Conservation (phyloP, 2,329 filamentous ascomycete genomes). For the Clarireedia hainanense region DNA sequence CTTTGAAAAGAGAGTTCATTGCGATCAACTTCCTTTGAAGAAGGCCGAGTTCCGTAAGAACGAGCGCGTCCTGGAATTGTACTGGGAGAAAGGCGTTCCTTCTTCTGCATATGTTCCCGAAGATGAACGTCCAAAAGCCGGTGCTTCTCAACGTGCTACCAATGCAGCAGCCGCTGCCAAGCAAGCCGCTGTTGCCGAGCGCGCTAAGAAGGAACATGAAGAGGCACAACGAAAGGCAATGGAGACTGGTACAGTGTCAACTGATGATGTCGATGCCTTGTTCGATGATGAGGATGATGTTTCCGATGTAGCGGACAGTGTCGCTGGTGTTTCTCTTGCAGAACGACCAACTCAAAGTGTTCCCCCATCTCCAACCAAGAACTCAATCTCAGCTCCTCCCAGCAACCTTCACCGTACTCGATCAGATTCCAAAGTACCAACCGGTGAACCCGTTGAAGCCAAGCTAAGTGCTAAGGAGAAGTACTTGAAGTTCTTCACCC, state of each 20-base stretch:
- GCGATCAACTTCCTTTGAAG: slow-evolving; percentile 93
- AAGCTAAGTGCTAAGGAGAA: slow-evolving; percentile 92
- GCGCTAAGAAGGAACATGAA: slow-evolving; percentile 76
- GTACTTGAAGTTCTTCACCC: slow-evolving; percentile 80
- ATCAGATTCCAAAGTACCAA: slow-evolving; percentile 86
- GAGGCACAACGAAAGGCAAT: slow-evolving; percentile 90
- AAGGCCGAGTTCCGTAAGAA: slow-evolving; percentile 99
- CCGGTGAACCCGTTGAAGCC: slow-evolving; percentile 65
- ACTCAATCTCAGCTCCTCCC: slow-evolving; percentile 50
- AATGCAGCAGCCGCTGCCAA: slow-evolving; percentile 70
- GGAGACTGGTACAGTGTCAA: slow-evolving; percentile 88
- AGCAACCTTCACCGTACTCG: slow-evolving; percentile 76
- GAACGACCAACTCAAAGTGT: slow-evolving; percentile 94
- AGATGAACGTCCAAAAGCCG: slow-evolving; percentile 87
- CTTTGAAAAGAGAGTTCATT: slow-evolving; percentile 98
- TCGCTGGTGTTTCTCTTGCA: slow-evolving; percentile 80
- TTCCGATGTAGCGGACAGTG: slow-evolving; percentile 82
- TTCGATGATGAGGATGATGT: slow-evolving; percentile 83
- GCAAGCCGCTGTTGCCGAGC: slow-evolving; percentile 75
- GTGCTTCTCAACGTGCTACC: slow-evolving; percentile 62
- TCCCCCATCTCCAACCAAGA: slow-evolving; percentile 79
- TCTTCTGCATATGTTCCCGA: slow-evolving; percentile 95
- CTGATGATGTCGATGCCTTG: slow-evolving; percentile 87
- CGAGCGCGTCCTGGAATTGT: slow-evolving; percentile 86
- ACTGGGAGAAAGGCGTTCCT: slow-evolving; percentile 99